Evolutionary conservation across 2,329 filamentous ascomycete species (phyloP), one percentile per base, ranked within the genome.

Genomic region (Arachnomyces sp.): DNA sequence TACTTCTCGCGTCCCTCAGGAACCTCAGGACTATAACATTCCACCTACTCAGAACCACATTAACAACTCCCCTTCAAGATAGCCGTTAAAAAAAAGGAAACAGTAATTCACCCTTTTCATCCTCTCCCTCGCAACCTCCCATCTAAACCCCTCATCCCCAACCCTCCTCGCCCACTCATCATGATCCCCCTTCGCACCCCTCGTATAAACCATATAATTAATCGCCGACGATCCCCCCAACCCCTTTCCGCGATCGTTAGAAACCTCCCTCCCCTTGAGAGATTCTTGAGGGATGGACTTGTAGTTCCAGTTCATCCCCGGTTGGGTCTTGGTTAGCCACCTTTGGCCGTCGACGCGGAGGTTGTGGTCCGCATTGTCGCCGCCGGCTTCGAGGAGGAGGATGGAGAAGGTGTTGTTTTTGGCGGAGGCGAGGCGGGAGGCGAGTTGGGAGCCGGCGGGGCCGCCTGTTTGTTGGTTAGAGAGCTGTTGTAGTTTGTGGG

Each of bases 151-250:
- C 11, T 50, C 40, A 29, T 59, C 56, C 5, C 50, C 53, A 12
- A 41, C 49, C 2, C 61, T 34, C 16, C 54, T 45, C 2, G 54
- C 59, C 61, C 61, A 63, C 31, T 55, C 49, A 31, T 63, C 48
- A 33, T 57, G 55, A 36, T 62, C 60, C 21, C 55, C 43, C 7
- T 35, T 36, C 3, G 52, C 52, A 6, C 54, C 53, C 2, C 56
- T 52, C 2, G 67, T 69, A 54, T 66, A 80, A 25, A 69, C 50
- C 55, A 62, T 55, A 39, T 57, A 62, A 36, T 63, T 63, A 45
- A 61, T 59, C 3, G 44, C 59, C 14, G 53, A 56, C 2, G 57
- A 59, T 12, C 61, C 61, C 9, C 61, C 61, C 1, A 62, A 47
- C 9, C 57, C 38, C 21, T 60, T 60, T 2, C 60, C 60, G 2